These are phyloP conservation scores for Sporothrix inflata DNA, from an alignment of 2,329 filamentous ascomycete genomes.

Conservation along the genomic window DNA sequence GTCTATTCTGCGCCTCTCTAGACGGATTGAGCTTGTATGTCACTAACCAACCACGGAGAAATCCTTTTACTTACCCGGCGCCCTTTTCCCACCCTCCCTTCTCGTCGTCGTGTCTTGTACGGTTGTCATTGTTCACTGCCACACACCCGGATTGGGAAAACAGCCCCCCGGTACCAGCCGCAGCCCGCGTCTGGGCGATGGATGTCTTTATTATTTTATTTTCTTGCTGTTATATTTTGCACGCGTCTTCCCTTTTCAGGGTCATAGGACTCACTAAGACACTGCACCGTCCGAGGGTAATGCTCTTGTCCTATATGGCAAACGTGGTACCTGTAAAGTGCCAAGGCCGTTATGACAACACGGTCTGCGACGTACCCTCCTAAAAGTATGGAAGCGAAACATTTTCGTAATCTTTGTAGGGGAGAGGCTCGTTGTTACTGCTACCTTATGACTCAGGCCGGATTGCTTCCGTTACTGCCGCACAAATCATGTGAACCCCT, in stretches of 20 bases:
- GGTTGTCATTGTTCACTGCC: neutral
- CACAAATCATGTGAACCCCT: neutral
- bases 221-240: neutral
- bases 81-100: neutral
- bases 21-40: neutral
- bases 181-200: neutral
- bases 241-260: neutral
- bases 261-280: neutral
- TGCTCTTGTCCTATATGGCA: neutral
- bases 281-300: neutral
- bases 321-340: neutral
- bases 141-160: neutral
- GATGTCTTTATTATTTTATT: neutral
- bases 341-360: neutral
- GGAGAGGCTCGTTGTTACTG: neutral
- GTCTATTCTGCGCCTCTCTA: neutral
- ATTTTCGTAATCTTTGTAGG: neutral
- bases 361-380: neutral
- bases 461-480: neutral
- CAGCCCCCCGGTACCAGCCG: neutral
- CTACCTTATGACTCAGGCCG: slow-evolving; percentile 17
- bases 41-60: slow-evolving; percentile 1
- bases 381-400: neutral
- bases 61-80: neutral
- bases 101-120: neutral